phyloP scores from a whole-genome alignment of 1,284 basidiomycete species.

The Ganoderma lingzhi region DNA sequence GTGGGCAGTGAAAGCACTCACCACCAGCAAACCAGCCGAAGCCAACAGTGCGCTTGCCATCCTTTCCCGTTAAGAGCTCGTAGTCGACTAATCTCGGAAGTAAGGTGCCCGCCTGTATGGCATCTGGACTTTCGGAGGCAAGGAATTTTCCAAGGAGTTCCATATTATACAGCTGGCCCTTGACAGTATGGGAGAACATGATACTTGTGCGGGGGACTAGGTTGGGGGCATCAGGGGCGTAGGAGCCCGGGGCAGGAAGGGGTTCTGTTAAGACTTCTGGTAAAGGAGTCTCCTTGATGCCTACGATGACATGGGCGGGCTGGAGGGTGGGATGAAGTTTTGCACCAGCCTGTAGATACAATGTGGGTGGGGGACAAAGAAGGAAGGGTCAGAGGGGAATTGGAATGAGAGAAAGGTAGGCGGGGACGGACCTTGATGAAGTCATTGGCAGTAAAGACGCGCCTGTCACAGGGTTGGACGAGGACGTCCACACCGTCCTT shows the following conservation, averaged over 20 bases:
- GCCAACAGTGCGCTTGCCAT: slow-evolving; percentile 82
- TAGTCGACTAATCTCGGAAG: slow-evolving; percentile 80
- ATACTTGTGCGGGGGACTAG: slow-evolving; percentile 67
- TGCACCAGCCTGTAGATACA: slow-evolving; percentile 73
- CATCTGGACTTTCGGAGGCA: slow-evolving; percentile 36
- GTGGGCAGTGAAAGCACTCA: slow-evolving; percentile 43
- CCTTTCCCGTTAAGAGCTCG: slow-evolving; percentile 74
- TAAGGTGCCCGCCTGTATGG: slow-evolving; percentile 30
- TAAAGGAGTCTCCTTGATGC: slow-evolving; percentile 89
- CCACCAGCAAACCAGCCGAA: slow-evolving; percentile 93
- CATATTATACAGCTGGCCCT: slow-evolving; percentile 88
- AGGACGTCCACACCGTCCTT: slow-evolving; percentile 70
- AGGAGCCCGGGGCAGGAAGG: slow-evolving; percentile 38
- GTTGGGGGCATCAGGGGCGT: slow-evolving; percentile 24
- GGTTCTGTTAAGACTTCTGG: slow-evolving; percentile 62
- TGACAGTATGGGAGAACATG: slow-evolving; percentile 93
- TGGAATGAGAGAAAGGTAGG: slow-evolving; percentile 1
- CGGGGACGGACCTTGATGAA: slow-evolving; percentile 67
- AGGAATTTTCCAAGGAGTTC: slow-evolving; percentile 78
- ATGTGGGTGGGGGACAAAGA: not conserved
- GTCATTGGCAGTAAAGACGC: slow-evolving; percentile 73
- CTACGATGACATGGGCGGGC: slow-evolving; percentile 79
- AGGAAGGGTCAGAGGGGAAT: not conserved
- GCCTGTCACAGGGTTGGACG: slow-evolving; percentile 77
- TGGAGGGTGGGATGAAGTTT: slow-evolving; percentile 63